phyloP scores from a whole-genome alignment of 208 protist genomes.

The Strigomonas culicis region DNA sequence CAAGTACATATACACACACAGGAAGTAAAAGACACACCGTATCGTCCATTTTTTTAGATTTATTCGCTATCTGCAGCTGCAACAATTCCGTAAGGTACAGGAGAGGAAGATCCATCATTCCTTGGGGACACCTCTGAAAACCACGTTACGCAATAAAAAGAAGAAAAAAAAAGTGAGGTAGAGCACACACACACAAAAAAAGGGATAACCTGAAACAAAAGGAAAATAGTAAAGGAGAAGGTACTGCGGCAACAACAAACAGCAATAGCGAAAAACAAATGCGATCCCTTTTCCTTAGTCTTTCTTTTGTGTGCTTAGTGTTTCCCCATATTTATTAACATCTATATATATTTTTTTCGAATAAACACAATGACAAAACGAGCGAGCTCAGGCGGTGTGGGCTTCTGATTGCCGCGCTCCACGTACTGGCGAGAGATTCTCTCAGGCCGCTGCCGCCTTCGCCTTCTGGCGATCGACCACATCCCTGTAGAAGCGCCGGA shows the following conservation, averaged over 20 bases:
- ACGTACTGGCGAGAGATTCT: no score
- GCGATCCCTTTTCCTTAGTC: not conserved
- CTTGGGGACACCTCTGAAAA: no score
- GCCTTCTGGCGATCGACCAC: constrained; percentile 4
- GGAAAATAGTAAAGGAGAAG: not conserved
- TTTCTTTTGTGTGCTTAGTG: not conserved
- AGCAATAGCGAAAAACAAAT: constrained; percentile 5
- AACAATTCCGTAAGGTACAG: no score
- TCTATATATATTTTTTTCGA: not conserved
- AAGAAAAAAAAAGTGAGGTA: not conserved
- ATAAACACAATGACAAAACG: no score
- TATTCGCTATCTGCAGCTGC: no score
- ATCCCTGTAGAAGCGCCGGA: constrained; percentile 52
- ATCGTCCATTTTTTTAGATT: no score
- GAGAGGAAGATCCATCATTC: no score
- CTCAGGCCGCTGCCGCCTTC: no score
- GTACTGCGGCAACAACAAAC: not conserved
- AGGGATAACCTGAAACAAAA: not conserved
- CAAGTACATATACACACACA: not conserved
- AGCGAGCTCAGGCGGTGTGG: no score
- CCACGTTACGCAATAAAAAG: no score
- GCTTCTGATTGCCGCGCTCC: no score
- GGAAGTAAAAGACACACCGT: not conserved
- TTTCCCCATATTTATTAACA: not conserved
- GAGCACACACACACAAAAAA: not conserved